These are phyloP conservation scores for Endocladia muricata DNA, from an alignment of 31 red algal genomes.

Conservation along the genomic window DNA sequence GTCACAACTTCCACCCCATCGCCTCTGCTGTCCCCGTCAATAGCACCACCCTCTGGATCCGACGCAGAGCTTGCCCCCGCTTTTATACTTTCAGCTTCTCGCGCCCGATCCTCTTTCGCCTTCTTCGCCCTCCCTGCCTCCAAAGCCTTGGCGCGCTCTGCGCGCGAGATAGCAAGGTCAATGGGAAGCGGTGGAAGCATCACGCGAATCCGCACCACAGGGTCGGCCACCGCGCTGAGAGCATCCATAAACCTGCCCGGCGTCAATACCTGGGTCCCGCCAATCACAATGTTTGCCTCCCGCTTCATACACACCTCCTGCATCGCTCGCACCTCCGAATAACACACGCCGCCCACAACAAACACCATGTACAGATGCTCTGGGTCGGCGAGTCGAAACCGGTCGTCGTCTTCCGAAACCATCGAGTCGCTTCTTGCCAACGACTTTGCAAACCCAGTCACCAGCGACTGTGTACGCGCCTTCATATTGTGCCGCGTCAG, in stretches of 20 bases:
- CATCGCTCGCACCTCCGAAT: constrained; percentile 73
- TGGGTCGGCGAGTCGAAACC: constrained; percentile 30
- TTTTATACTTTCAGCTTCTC: neutral
- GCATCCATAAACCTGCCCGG: constrained; percentile 53
- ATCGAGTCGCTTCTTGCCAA: constrained; percentile 18
- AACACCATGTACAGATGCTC: constrained; percentile 77
- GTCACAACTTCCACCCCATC: constrained; percentile 18
- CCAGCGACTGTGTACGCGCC: constrained; percentile 16
- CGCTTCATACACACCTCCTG: constrained; percentile 70
- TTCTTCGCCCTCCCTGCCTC: constrained; percentile 22
- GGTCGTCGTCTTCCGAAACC: constrained; percentile 23
- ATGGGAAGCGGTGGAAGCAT: constrained; percentile 82
- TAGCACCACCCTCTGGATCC: neutral
- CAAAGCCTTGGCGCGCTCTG: constrained; percentile 32
- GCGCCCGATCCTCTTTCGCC: neutral
- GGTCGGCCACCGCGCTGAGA: constrained; percentile 55
- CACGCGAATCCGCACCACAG: constrained; percentile 63
- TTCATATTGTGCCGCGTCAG: neutral
- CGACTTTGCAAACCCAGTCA: constrained; percentile 20
- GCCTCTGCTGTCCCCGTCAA: neutral
- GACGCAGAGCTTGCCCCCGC: neutral
- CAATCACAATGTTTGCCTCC: constrained; percentile 66
- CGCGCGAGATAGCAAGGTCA: constrained; percentile 61
- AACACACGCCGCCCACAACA: constrained; percentile 71
- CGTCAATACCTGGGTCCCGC: constrained; percentile 70